Conservation (phyloP, 2,329 filamentous ascomycete species). For the Hymenoscyphus fructigenus region DNA sequence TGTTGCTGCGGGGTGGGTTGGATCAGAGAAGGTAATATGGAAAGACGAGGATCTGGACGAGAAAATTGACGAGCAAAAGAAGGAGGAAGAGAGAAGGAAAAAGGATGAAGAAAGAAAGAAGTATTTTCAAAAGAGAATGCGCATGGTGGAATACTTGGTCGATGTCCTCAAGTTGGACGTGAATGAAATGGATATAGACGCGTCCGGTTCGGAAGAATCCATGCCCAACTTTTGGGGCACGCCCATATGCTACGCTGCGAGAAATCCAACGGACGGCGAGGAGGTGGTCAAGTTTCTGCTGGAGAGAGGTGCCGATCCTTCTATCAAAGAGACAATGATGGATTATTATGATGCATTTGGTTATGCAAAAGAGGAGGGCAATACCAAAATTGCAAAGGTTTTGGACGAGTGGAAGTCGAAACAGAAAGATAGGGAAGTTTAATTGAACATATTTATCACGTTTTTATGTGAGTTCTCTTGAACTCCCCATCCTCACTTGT, state of each 20-base stretch:
- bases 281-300: conserved; percentile 2
- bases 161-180: conserved; percentile 5
- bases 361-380: neutral
- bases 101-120: neutral
- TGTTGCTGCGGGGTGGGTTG: neutral
- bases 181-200: conserved; percentile 2
- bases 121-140: neutral
- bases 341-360: conserved; percentile 4
- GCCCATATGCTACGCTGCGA: conserved; percentile 6
- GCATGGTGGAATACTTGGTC: conserved; percentile 7
- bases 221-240: conserved; percentile 2
- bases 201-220: neutral
- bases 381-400: neutral
- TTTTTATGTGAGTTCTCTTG: too few species aligned
- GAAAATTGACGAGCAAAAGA: too few species aligned
- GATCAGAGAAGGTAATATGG: neutral
- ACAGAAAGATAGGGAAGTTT: neutral
- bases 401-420: conserved; percentile 6
- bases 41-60: too few species aligned
- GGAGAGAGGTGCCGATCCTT: conserved; percentile 3
- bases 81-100: neutral
- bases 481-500: too few species aligned
- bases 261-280: neutral
- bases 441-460: neutral
- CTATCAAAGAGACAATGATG: neutral